Evolutionary conservation across 805 yeast species (phyloP).

Genomic region (Metschnikowia gelsemii): DNA sequence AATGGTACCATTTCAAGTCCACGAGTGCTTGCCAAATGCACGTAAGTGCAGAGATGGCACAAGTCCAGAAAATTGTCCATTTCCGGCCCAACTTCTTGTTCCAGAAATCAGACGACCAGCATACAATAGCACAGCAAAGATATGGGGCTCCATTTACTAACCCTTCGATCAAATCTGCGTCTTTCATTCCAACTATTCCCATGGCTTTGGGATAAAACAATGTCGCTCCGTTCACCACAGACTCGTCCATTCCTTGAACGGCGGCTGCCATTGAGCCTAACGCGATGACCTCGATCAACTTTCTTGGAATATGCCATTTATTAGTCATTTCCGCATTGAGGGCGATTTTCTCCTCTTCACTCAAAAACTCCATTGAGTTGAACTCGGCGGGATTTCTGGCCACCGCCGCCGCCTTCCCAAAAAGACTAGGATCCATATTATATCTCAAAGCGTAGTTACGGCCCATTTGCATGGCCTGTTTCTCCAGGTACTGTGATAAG

Average conservation of each 20-base stretch:
- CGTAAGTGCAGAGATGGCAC: conserved; percentile 55
- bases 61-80: conserved; percentile 59
- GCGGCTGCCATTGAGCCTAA: conserved; percentile 68
- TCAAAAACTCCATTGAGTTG: conserved; percentile 53
- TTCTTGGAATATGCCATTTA: conserved; percentile 45
- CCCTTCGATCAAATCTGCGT: conserved; percentile 59
- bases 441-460: conserved; percentile 59
- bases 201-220: conserved; percentile 55
- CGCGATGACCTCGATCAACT: conserved; percentile 52
- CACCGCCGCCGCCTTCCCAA: conserved; percentile 58
- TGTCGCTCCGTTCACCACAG: conserved; percentile 68
- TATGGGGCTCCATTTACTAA: conserved; percentile 66
- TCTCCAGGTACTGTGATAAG: conserved; percentile 55
- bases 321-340: conserved; percentile 48
- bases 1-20: conserved; percentile 54
- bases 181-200: conserved; percentile 43
- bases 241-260: conserved; percentile 76
- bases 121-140: conserved; percentile 56
- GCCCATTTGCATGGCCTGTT: conserved; percentile 69
- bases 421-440: conserved; percentile 55
- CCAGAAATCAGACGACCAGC: conserved; percentile 59
- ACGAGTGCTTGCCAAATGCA: conserved; percentile 71
- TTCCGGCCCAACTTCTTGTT: conserved; percentile 57
- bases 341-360: conserved; percentile 45
- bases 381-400: conserved; percentile 58